Conservation (phyloP, 352 stramenopile genomes). For the Phytophthora pini region DNA sequence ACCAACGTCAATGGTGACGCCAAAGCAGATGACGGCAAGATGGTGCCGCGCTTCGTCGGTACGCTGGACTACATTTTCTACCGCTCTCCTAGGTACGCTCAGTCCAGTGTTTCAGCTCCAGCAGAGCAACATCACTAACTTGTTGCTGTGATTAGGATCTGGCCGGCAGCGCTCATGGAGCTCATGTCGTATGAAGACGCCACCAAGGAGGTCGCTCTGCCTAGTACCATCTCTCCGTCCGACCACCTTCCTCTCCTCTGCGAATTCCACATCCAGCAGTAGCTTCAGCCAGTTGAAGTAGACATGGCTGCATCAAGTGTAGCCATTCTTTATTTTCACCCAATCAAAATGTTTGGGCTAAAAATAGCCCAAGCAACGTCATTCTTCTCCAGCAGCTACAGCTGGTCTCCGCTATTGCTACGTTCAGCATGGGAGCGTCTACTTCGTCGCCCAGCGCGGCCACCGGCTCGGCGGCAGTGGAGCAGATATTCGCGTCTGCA, state of each 20-base stretch:
- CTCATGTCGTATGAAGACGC: constrained; percentile 72
- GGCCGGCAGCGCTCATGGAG: constrained; percentile 64
- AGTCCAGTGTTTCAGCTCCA: neutral
- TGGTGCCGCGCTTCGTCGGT: constrained; percentile 70
- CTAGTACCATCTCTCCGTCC: constrained; percentile 71
- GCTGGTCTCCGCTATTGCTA: neutral
- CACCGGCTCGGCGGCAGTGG: constrained; percentile 19
- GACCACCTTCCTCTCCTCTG: constrained; percentile 81
- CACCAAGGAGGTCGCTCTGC: constrained; percentile 64
- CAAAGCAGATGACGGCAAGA: constrained; percentile 33
- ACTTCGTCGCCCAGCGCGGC: constrained; percentile 38
- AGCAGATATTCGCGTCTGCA: constrained; percentile 53
- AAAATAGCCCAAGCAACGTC: constrained; percentile 26
- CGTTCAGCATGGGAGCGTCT: constrained; percentile 51
- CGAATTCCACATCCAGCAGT: constrained; percentile 53
- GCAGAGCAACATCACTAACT: constrained; percentile 8
- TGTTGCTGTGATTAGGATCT: constrained; percentile 30
- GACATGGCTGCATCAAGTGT: constrained; percentile 24
- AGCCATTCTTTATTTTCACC: constrained; percentile 24
- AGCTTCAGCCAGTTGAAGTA: constrained; percentile 12
- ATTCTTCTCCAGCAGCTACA: constrained; percentile 15
- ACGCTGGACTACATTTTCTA: constrained; percentile 90
- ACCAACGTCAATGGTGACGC: constrained; percentile 78
- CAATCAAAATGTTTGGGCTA: constrained; percentile 14
- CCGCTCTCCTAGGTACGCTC: constrained; percentile 47